Conservation (phyloP, 495 filamentous ascomycete species). For the Beverwykella pulmonaria region DNA sequence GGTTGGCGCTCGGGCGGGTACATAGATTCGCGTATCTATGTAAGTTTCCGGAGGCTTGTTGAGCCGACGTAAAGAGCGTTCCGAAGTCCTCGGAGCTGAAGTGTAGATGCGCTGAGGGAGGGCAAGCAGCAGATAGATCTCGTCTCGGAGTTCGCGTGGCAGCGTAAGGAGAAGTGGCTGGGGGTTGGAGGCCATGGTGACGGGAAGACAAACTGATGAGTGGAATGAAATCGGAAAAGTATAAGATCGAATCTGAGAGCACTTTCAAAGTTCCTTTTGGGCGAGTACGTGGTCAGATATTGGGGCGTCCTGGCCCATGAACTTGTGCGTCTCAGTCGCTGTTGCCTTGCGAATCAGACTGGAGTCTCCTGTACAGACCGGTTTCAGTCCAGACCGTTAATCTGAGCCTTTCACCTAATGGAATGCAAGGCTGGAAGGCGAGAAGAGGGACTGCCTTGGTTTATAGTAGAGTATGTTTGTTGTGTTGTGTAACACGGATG, state of each 20-base stretch:
- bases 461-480: too few species aligned
- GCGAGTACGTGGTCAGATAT: neutral
- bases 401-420: neutral
- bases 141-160: conserved; percentile 32
- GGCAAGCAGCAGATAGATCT: conserved; percentile 22
- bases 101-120: conserved; percentile 22
- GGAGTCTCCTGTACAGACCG: neutral
- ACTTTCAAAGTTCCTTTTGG: too few species aligned
- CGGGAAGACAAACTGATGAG: neutral
- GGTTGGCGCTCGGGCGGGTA: conserved; percentile 12
- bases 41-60: neutral
- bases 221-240: neutral
- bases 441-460: neutral
- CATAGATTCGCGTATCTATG: conserved; percentile 24
- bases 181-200: neutral
- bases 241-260: neutral
- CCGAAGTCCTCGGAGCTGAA: neutral
- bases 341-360: neutral
- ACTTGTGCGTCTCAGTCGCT: neutral
- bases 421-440: neutral
- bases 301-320: neutral
- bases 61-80: neutral
- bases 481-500: too few species aligned
- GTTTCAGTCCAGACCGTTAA: neutral
- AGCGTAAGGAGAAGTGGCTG: conserved; percentile 13